phyloP scores from a whole-genome alignment of 805 yeast species.

The Myxozyma monticola region DNA sequence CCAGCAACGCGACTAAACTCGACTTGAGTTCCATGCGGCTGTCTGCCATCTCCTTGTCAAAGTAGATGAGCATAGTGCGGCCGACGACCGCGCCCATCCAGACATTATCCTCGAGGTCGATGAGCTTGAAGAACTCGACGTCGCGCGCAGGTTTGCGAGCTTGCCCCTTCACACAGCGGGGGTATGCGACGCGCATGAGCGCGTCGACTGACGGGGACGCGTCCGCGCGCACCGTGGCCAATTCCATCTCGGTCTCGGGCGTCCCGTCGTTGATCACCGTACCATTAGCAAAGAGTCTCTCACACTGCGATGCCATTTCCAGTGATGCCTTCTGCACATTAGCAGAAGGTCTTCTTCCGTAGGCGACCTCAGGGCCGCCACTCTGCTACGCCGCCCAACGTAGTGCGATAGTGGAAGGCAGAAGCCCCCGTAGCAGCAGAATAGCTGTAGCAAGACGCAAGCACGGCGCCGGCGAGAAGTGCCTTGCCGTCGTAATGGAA shows the following conservation, averaged over 20 bases:
- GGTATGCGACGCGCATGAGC: constrained; percentile 23
- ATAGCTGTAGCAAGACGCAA: constrained; percentile 32
- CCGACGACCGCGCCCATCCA: constrained; percentile 32
- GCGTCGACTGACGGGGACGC: constrained; percentile 22
- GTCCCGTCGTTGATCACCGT: constrained; percentile 29
- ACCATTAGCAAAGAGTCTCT: constrained; percentile 34
- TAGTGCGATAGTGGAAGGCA: constrained; percentile 32
- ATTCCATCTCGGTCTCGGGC: constrained; percentile 3
- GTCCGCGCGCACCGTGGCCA: constrained; percentile 1
- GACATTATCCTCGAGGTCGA: constrained; percentile 21
- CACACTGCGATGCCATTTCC: constrained; percentile 34
- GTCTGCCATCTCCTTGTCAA: constrained; percentile 24
- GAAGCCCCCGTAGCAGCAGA: constrained; percentile 29
- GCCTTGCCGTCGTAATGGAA: constrained; percentile 44
- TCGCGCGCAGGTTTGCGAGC: constrained; percentile 77
- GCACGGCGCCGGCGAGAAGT: constrained; percentile 20
- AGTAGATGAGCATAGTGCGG: constrained; percentile 25
- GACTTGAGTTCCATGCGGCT: constrained; percentile 20
- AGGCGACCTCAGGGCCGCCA: constrained; percentile 37
- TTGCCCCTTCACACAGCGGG: constrained; percentile 92
- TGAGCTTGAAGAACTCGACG: constrained; percentile 18
- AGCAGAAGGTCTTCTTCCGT: constrained; percentile 32
- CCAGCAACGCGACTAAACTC: constrained; percentile 31
- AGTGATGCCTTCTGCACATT: constrained; percentile 33
- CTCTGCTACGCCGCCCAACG: constrained; percentile 35